phyloP scores from a whole-genome alignment of 2,329 filamentous ascomycete species.

The Aspergillus pseudoterreus region DNA sequence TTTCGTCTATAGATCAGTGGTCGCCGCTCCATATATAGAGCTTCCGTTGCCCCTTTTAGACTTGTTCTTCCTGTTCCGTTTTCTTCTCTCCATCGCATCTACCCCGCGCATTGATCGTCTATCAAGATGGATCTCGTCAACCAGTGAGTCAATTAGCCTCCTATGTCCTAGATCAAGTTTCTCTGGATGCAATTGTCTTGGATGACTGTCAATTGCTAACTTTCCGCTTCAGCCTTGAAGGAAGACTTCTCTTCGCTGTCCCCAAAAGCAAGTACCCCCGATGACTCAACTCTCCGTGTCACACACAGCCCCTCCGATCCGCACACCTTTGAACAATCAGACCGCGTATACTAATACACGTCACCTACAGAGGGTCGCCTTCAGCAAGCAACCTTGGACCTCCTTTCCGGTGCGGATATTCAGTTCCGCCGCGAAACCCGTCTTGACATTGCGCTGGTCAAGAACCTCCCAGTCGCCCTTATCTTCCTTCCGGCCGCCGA shows the following conservation, averaged over 20 bases:
- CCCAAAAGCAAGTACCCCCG: conserved; percentile 75
- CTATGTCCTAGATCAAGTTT: neutral
- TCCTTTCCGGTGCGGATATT: conserved; percentile 90
- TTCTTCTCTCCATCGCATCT: neutral
- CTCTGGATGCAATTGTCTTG: conserved; percentile 2
- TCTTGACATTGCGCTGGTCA: conserved; percentile 94
- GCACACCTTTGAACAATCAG: neutral
- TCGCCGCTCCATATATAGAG: neutral
- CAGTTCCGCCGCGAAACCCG: conserved; percentile 94
- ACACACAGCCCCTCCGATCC: neutral
- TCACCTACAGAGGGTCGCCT: conserved; percentile 75
- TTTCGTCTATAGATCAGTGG: neutral
- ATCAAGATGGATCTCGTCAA: conserved; percentile 59
- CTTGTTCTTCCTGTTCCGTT: neutral
- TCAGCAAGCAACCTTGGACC: conserved; percentile 80
- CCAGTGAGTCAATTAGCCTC: conserved; percentile 45
- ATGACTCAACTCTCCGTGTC: conserved; percentile 15
- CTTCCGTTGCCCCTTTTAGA: neutral
- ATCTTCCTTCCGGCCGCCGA: conserved; percentile 96
- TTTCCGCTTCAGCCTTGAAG: conserved; percentile 67
- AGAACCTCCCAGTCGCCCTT: conserved; percentile 92
- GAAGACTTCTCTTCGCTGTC: conserved; percentile 92
- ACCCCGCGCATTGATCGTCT: conserved; percentile 20
- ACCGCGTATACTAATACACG: conserved; percentile 1
- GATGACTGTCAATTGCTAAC: conserved; percentile 20